These are phyloP conservation scores for Pseudoperonospora humuli DNA, from an alignment of 352 stramenopile genomes.

Conservation along the genomic window DNA sequence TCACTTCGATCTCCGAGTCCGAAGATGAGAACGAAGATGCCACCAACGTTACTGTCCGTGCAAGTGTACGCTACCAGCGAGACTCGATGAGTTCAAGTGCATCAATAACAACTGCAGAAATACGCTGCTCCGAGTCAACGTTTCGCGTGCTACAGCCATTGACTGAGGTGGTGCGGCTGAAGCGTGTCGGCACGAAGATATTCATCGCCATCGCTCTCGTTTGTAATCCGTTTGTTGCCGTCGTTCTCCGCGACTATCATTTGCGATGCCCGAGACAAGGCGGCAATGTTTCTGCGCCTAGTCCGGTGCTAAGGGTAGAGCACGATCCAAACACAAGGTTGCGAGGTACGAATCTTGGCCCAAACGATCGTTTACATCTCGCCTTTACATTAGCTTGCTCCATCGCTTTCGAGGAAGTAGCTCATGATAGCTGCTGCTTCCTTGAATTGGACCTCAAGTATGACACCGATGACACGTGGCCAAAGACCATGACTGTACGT, in stretches of 20 bases:
- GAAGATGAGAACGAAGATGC: constrained; percentile 1
- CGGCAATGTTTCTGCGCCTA: neutral
- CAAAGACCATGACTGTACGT: constrained; percentile 19
- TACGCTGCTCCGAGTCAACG: constrained; percentile 20
- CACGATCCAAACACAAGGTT: constrained; percentile 36
- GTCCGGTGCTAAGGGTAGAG: constrained; percentile 5
- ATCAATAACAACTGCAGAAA: constrained; percentile 9
- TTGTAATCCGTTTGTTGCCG: constrained; percentile 25
- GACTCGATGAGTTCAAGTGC: constrained; percentile 3
- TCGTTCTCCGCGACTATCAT: constrained; percentile 31
- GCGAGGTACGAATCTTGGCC: constrained; percentile 21
- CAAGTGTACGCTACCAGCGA: constrained; percentile 24
- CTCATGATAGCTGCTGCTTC: constrained; percentile 4
- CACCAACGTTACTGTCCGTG: constrained; percentile 9
- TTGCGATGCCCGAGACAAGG: constrained; percentile 5
- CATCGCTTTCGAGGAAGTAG: constrained; percentile 10
- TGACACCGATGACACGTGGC: constrained; percentile 7
- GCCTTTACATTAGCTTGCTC: constrained; percentile 29
- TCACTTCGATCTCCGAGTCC: constrained; percentile 1
- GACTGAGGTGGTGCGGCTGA: constrained; percentile 26
- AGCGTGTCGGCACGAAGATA: constrained; percentile 24
- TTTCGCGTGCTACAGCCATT: constrained; percentile 33
- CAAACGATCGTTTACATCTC: constrained; percentile 29
- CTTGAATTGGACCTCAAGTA: constrained; percentile 15
- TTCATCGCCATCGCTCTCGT: constrained; percentile 29